Evolutionary conservation across 2,329 filamentous ascomycete genomes (phyloP).

Genomic region (Albophoma yamanashiensis): DNA sequence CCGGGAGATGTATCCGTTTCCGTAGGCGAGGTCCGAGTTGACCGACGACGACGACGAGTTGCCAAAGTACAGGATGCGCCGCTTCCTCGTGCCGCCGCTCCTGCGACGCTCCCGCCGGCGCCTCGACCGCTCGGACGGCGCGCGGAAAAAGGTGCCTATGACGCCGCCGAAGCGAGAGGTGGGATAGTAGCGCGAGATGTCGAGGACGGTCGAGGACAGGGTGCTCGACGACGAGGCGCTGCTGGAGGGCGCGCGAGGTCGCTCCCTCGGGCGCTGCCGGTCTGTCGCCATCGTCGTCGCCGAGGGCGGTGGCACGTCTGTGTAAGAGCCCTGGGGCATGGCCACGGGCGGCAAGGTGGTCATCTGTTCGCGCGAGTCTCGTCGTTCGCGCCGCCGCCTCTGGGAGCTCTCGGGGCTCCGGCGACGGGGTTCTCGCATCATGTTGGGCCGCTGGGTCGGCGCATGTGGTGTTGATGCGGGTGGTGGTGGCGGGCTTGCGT

Average conservation of each 20-base stretch:
- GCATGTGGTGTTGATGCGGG: conserved; percentile 5
- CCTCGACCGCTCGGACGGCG: conserved; percentile 44
- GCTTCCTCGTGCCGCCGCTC: conserved; percentile 32
- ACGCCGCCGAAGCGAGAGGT: conserved; percentile 40
- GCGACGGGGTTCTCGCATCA: conserved; percentile 45
- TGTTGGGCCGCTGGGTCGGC: conserved; percentile 22
- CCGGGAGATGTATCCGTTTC: conserved; percentile 44
- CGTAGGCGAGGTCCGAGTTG: conserved; percentile 59
- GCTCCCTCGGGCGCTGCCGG: background rate
- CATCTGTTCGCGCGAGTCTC: conserved; percentile 19
- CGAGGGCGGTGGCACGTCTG: background rate
- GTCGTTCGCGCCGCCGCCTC: conserved; percentile 31
- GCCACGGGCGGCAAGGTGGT: conserved; percentile 8
- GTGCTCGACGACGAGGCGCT: conserved; percentile 34
- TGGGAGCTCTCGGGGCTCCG: conserved; percentile 45
- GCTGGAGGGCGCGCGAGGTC: conserved; percentile 19
- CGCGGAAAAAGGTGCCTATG: conserved; percentile 52
- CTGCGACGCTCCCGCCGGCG: conserved; percentile 21
- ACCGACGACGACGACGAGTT: conserved; percentile 59
- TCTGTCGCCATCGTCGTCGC: background rate
- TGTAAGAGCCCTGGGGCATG: conserved; percentile 5
- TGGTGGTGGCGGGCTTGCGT: background rate
- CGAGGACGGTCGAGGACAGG: conserved; percentile 49
- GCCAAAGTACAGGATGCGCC: conserved; percentile 45
- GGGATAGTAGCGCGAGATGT: conserved; percentile 50